These are phyloP conservation scores for Tricholoma flavovirens DNA, from an alignment of 768 basidiomycete species.

Conservation along the genomic window DNA sequence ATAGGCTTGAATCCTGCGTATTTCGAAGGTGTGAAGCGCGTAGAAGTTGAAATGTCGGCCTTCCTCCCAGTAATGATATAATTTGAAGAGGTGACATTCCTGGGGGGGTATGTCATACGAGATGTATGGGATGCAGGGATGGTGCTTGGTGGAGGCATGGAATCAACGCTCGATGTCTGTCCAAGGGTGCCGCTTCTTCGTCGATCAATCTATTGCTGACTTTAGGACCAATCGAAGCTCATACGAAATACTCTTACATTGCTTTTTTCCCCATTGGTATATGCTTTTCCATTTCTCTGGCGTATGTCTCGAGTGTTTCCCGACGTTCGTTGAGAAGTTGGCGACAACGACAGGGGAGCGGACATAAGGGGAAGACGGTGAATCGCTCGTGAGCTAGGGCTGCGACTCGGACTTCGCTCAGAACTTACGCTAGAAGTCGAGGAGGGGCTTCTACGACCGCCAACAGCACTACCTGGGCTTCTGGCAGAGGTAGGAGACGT, in stretches of 20 bases:
- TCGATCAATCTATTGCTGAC: slow-evolving; percentile 10
- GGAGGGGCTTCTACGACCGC: slow-evolving; percentile 42
- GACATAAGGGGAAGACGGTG: slow-evolving; percentile 53
- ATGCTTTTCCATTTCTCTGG: slow-evolving; percentile 31
- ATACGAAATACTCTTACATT: slow-evolving; percentile 18
- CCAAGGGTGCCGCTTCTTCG: slow-evolving; percentile 7
- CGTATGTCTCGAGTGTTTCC: slow-evolving; percentile 16
- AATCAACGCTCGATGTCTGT: slow-evolving; percentile 11
- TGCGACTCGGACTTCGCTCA: slow-evolving; percentile 52
- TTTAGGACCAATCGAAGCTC: not conserved
- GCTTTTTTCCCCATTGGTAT: slow-evolving; percentile 31
- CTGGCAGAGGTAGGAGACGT: slow-evolving; percentile 30
- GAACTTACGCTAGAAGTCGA: slow-evolving; percentile 51
- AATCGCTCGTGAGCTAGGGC: slow-evolving; percentile 49
- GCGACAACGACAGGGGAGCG: slow-evolving; percentile 32
- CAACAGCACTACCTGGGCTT: slow-evolving; percentile 36
- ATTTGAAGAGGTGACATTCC: not conserved
- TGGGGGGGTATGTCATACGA: slow-evolving; percentile 11
- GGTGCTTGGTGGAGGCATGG: slow-evolving; percentile 26
- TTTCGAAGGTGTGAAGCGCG: slow-evolving; percentile 26
- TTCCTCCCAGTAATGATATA: slow-evolving; percentile 6
- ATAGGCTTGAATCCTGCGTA: slow-evolving; percentile 65
- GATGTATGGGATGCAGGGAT: slow-evolving; percentile 16
- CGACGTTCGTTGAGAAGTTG: slow-evolving; percentile 6
- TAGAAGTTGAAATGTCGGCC: slow-evolving; percentile 10